A percentile compares a stretch with the other conserved stretches of the same genome.
phyloP scores from a whole-genome alignment of 1,139 yeast species.

The Scheffersomyces segobiensis region DNA sequence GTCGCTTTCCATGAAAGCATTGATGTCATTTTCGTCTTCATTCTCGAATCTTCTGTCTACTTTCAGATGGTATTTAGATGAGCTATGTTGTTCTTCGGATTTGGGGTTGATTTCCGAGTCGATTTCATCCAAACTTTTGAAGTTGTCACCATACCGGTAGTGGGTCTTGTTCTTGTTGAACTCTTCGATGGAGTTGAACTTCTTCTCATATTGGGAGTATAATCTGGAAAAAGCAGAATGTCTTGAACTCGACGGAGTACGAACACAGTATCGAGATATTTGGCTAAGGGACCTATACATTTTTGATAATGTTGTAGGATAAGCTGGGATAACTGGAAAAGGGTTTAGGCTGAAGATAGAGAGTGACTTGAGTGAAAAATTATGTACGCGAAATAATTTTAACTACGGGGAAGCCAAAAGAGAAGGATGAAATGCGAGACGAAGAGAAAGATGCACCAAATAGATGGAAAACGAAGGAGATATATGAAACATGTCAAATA shows the following conservation, averaged over 20 bases:
- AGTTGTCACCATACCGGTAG: slow-evolving; percentile 33
- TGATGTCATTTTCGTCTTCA: slow-evolving; percentile 19
- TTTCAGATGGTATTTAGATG: slow-evolving; percentile 8
- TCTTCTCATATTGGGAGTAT: not conserved
- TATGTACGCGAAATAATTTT: not conserved
- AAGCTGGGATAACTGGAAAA: not conserved
- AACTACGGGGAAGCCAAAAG: not conserved
- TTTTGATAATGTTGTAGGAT: not conserved
- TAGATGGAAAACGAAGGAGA: not conserved
- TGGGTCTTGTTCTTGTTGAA: slow-evolving; percentile 40
- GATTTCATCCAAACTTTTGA: slow-evolving; percentile 22
- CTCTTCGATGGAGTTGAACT: slow-evolving; percentile 30
- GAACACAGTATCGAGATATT: not conserved
- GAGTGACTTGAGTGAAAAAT: not conserved
- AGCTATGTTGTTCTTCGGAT: slow-evolving; percentile 3
- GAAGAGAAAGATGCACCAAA: not conserved
- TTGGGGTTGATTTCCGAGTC: slow-evolving; percentile 13
- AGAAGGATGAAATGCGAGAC: not conserved
- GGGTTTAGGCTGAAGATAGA: not conserved
- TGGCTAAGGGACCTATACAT: not conserved
- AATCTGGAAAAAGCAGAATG: not conserved
- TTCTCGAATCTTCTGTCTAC: slow-evolving; percentile 11
- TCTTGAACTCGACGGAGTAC: not conserved
- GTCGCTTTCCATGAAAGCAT: slow-evolving; percentile 29
- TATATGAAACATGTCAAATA: not conserved